Conservation (phyloP, 2,329 filamentous ascomycete genomes). For the Colletotrichum filicis region DNA sequence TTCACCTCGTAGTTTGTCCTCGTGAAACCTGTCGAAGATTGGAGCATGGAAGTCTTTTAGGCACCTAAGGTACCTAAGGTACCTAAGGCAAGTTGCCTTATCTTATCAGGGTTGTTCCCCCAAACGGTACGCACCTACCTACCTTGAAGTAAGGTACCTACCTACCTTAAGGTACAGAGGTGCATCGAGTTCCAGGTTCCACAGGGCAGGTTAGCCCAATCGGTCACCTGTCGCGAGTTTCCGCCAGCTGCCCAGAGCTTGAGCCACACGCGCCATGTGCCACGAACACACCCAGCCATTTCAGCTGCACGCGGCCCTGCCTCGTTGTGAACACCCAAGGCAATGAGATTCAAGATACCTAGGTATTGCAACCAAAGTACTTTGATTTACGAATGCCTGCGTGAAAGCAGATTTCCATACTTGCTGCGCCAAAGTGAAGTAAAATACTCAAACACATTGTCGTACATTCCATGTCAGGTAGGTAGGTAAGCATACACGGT, state of each 20-base stretch:
- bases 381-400: no score
- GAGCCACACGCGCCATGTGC: slow-evolving; percentile 23
- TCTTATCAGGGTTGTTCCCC: neutral
- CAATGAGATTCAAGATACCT: neutral
- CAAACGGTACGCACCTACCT: neutral
- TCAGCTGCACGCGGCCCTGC: neutral
- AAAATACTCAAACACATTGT: no score
- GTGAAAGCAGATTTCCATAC: no score
- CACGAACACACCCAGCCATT: slow-evolving; percentile 1
- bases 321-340: neutral
- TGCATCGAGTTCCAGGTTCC: no score
- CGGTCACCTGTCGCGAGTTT: neutral
- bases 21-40: no score
- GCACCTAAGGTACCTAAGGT: no score
- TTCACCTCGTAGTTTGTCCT: neutral
- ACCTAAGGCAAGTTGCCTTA: neutral
- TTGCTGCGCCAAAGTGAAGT: no score
- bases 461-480: no score
- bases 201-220: neutral
- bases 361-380: no score
- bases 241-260: neutral
- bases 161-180: no score
- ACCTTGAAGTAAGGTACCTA: neutral
- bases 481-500: no score
- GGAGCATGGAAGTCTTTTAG: neutral